Evolutionary conservation across 2,329 filamentous ascomycete genomes (phyloP), one percentile per base, ranked within the genome.

Genomic region (Monilinia laxa): DNA sequence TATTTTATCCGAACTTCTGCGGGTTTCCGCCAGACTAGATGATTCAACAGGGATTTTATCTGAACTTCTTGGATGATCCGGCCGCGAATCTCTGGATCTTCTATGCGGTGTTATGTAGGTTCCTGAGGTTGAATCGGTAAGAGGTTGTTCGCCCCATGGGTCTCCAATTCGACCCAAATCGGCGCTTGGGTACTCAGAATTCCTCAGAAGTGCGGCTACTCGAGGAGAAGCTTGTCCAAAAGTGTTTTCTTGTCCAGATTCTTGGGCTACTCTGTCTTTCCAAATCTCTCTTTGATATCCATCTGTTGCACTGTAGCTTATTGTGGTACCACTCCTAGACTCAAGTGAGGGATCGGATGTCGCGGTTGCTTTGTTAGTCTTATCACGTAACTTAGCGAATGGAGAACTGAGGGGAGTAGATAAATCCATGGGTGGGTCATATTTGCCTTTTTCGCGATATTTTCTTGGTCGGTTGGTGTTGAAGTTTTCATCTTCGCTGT

Each of bases 271-370:
- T 1, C 9, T 12, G 6, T 23, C 20, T 0, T 18, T 25, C 57
- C 57, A 60, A 49, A 23, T 49, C n/a, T 25, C 31, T 28, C 57
- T 35, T 6, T 35, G 42, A 23, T 60, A 60, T 49, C 42, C 57
- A 49, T 31, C 57, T 2, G 28, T 35, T 42, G 28, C 28, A 5
- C 42, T 5, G n/a, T 49, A 49, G 35, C 42, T 23, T n/a, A 47
- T 47, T 3, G 7, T 35, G 31, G 56, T n/a, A 31, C 56, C 40
- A n/a, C 40, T 31, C 28, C 25, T 47, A 59, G 40, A 59, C 45
- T 20, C 6, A n/a, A 35, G 31, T 40, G 38, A 12, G 4, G 47
- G n/a, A 52, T n/a, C 12, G 25, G 49, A 18, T 3, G 1, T 52
- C 4, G 4, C n/a, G 12, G 14, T 16, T 3, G 38, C 38, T 3